Base-by-base conservation (phyloP, 768 basidiomycete genomes). In the Auriscalpium vulgare region DNA sequence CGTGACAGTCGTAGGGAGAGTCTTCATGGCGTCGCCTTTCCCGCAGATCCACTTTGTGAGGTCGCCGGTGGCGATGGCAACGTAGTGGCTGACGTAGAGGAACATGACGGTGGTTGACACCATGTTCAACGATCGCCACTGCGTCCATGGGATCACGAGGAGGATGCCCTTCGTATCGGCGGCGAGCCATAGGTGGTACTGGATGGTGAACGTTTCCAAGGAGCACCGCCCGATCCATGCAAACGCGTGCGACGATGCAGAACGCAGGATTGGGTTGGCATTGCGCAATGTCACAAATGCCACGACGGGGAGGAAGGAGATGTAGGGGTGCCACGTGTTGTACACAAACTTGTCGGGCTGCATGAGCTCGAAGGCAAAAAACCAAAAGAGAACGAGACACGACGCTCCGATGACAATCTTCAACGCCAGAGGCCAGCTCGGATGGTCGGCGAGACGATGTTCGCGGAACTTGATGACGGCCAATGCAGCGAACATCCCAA, bases 131-230 rank as follows among this genome's bases (percentile, higher is more conserved):
- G 82, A 77, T 29, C 92, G 79, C 79, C 85, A 87, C 46, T 67
- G 69, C 1, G 81, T 82, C 13, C 88, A 87, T 0, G 91, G 91
- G 46, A 95, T 72, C 50, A 94, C 78, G 49, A 92, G 70, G 21
- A 95, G 76, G 56, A 95, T 76, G 16, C 88, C 87, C 67, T 88
- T 88, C 36, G 86, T 90, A 63, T 93, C 90, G 4, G 78, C 88
- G 0, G 88, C 91, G 37, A 93, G 75, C 89, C 89, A 93, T 46
- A 90, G 72, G 63, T 91, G 91, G 68, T 85, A 95, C 66, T 95
- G 92, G 56, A 95, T 80, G 65, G 95, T 87, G 68, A 94, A 97
- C 0, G 91, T 87, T 71, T 97, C 93, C 53, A 95, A 78, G 5
- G 91, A 94, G 70, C 90, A 93, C 66, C 75, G 83, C 43, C 93